Evolutionary conservation across 257 asterid genomes (phyloP).

Genomic region (Petrea volubilis): DNA sequence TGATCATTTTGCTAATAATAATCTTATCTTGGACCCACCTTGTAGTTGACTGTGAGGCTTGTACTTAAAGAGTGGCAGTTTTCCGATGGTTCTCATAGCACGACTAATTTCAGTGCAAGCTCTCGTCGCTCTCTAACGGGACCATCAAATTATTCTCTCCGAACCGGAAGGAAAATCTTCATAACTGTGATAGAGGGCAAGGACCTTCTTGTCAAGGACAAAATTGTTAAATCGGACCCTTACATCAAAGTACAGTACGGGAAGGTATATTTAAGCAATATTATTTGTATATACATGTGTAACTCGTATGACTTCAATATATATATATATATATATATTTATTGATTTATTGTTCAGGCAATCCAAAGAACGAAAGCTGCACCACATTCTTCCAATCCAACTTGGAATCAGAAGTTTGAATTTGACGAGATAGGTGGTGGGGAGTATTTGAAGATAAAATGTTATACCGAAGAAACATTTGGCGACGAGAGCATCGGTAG

Average conservation of each 20-base stretch:
- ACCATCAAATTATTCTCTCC: slow-evolving; percentile 45
- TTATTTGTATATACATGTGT: neutral
- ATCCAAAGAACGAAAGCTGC: slow-evolving; percentile 63
- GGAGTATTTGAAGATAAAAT: slow-evolving; percentile 81
- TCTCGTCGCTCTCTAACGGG: slow-evolving; percentile 51
- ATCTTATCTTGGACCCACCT: slow-evolving; percentile 24
- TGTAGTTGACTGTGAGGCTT: slow-evolving; percentile 86
- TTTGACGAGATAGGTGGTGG: slow-evolving; percentile 90
- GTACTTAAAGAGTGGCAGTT: slow-evolving; percentile 93
- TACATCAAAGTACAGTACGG: slow-evolving; percentile 86
- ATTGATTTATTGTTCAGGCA: slow-evolving; percentile 46
- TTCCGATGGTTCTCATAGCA: slow-evolving; percentile 84
- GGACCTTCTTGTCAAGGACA: slow-evolving; percentile 72
- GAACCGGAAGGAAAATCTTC: slow-evolving; percentile 79
- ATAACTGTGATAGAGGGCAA: slow-evolving; percentile 80
- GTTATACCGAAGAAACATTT: slow-evolving; percentile 76
- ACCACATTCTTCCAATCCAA: slow-evolving; percentile 65
- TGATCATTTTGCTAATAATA: slow-evolving; percentile 5
- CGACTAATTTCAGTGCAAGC: slow-evolving; percentile 35
- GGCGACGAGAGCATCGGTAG: slow-evolving; percentile 93
- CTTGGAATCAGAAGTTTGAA: slow-evolving; percentile 91
- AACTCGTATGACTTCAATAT: neutral
- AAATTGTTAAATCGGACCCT: slow-evolving; percentile 73
- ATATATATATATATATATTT: neutral
- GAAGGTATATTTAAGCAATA: slow-evolving; percentile 53